Conservation (phyloP, 371 early-diverging fungal genomes). For the Dipsacomyces acuminosporus region DNA sequence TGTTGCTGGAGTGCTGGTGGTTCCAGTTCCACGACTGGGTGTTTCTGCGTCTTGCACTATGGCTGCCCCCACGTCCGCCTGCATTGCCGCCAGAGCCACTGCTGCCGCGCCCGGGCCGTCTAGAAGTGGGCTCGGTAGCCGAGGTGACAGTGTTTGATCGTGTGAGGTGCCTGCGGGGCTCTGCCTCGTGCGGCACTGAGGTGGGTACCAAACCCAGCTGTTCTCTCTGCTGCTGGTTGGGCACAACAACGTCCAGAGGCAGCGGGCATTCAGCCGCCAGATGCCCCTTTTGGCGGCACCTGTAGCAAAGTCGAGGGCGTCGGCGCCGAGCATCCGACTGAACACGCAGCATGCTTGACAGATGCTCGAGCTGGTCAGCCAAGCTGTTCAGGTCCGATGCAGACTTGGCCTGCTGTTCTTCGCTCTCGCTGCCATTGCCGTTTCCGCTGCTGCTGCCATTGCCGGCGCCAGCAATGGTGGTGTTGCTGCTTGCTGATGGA, state of each 20-base stretch:
- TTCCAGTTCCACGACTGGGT: conserved; percentile 30
- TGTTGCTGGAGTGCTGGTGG: not conserved
- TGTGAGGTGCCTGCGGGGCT: not conserved
- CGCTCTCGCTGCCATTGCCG: conserved; percentile 16
- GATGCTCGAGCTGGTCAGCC: conserved; percentile 39
- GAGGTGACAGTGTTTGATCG: conserved; percentile 12
- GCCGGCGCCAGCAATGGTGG: not conserved
- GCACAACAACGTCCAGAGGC: conserved; percentile 25
- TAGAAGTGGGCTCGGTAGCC: not conserved
- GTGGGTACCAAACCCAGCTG: conserved; percentile 7
- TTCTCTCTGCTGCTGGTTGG: conserved; percentile 24
- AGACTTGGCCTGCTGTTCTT: conserved; percentile 26
- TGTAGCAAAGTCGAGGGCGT: conserved; percentile 40
- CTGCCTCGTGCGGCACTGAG: not conserved
- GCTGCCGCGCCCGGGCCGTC: too few species aligned
- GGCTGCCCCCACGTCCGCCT: too few species aligned
- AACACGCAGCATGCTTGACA: conserved; percentile 33
- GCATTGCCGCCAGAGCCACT: too few species aligned
- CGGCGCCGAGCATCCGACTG: conserved; percentile 39
- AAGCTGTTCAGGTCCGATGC: conserved; percentile 32
- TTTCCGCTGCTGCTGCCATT: conserved; percentile 21
- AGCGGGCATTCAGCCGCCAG: conserved; percentile 33
- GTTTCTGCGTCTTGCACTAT: conserved; percentile 11
- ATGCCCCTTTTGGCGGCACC: conserved; percentile 43
- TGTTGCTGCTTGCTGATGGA: not conserved